These are phyloP conservation scores for Ophiocordyceps sinensis DNA, from an alignment of 2,329 filamentous ascomycete genomes.

Conservation along the genomic window DNA sequence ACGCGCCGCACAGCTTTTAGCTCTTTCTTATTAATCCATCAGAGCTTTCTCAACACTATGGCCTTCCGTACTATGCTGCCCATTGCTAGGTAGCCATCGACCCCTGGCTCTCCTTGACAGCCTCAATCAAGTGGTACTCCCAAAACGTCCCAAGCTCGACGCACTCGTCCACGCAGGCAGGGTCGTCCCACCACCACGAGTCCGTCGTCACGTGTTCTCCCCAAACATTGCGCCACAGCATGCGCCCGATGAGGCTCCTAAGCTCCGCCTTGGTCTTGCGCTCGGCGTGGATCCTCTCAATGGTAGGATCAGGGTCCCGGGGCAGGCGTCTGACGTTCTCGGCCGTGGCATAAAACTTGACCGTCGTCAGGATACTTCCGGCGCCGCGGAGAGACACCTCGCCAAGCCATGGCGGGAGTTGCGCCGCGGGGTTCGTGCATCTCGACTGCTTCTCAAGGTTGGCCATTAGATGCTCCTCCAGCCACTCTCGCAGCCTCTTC, in stretches of 20 bases:
- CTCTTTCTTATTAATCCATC: no score
- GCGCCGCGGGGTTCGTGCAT: constrained; percentile 42
- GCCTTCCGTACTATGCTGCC: no score
- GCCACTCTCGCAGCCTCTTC: constrained; percentile 42
- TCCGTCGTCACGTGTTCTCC: constrained; percentile 32
- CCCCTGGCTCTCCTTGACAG: constrained; percentile 26
- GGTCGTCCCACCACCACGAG: constrained; percentile 50
- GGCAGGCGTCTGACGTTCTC: constrained; percentile 11
- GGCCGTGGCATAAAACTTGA: constrained; percentile 33
- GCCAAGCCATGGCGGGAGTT: constrained; percentile 44
- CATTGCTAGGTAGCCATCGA: not conserved
- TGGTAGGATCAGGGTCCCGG: constrained; percentile 10
- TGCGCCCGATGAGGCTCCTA: constrained; percentile 35
- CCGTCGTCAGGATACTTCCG: constrained; percentile 31
- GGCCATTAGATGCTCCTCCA: constrained; percentile 43
- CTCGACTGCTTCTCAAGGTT: constrained; percentile 45
- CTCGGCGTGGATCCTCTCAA: constrained; percentile 9
- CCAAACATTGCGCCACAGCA: constrained; percentile 49
- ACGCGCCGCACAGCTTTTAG: no score
- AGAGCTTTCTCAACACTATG: no score
- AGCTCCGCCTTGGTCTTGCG: constrained; percentile 29
- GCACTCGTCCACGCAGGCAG: constrained; percentile 39
- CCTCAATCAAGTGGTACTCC: constrained; percentile 44
- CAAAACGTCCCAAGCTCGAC: constrained; percentile 37
- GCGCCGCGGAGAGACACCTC: constrained; percentile 35